Evolutionary conservation across 139 green algal genomes (phyloP).

Genomic region (Chlamydomonas urium): DNA sequence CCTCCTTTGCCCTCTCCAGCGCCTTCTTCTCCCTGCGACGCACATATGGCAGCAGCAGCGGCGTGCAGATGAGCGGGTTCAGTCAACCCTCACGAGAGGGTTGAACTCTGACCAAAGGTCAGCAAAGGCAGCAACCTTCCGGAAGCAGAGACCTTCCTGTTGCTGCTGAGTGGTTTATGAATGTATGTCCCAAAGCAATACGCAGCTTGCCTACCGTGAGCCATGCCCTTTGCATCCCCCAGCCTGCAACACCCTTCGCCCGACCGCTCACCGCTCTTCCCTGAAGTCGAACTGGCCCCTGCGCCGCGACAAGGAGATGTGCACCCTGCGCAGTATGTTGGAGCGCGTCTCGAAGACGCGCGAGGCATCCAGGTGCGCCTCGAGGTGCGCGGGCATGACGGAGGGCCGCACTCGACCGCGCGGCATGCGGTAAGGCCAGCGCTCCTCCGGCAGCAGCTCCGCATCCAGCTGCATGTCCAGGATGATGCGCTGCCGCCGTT

Average conservation of each 20-base stretch:
- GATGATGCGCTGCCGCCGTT: constrained; percentile 44
- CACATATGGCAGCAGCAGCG: neutral
- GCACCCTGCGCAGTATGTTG: constrained; percentile 12
- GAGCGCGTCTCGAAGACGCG: constrained; percentile 14
- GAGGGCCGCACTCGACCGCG: constrained; percentile 21
- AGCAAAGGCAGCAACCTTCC: neutral
- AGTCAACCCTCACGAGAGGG: neutral
- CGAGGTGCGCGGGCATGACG: neutral
- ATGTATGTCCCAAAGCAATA: neutral
- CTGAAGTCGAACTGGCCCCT: constrained; percentile 16
- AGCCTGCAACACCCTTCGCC: neutral
- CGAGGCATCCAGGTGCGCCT: neutral
- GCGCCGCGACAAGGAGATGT: neutral
- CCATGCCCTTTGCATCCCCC: neutral
- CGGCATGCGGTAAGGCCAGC: constrained; percentile 45
- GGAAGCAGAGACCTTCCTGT: neutral
- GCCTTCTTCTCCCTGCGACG: constrained; percentile 15
- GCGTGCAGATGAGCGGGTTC: neutral
- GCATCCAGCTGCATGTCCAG: constrained; percentile 42
- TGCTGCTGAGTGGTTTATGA: neutral
- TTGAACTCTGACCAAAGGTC: too few relatives aligned
- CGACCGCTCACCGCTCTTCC: constrained; percentile 19
- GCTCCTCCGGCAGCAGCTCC: constrained; percentile 38
- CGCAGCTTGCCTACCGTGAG: neutral
- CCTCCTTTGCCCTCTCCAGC: neutral